Percentiles rank a stretch among this genome's conserved stretches.
Conservation (phyloP, 208 protist species). For the Herpetomonas tarakana region DNA sequence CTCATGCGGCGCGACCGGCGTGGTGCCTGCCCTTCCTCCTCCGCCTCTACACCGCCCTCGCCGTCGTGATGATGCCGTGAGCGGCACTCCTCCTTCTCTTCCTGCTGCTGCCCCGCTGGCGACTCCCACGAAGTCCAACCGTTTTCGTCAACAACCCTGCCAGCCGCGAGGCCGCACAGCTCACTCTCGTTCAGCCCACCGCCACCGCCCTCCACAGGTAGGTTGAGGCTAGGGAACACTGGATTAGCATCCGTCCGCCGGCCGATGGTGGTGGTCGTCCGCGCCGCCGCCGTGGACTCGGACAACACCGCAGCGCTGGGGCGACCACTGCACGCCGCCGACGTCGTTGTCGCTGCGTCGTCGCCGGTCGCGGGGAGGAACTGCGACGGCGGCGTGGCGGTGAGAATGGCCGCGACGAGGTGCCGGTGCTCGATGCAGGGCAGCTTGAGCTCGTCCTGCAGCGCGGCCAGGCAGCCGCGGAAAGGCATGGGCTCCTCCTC, state of each 20-base stretch:
- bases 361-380: too few species aligned
- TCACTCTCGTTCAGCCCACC: not conserved
- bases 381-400: constrained; percentile 9
- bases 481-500: constrained; percentile 44
- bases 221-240: constrained; percentile 38
- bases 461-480: constrained; percentile 18
- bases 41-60: too few species aligned
- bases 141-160: not conserved
- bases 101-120: too few species aligned
- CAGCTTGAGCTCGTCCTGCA: constrained; percentile 36
- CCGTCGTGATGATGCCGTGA: too few species aligned
- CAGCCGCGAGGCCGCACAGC: not conserved
- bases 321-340: too few species aligned
- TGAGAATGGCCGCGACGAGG: constrained; percentile 39
- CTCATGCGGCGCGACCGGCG: too few species aligned
- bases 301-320: too few species aligned
- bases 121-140: not conserved
- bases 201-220: not conserved
- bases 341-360: too few species aligned
- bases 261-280: constrained; percentile 5
- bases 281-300: not conserved
- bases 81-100: too few species aligned
- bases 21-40: too few species aligned
- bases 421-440: constrained; percentile 49
- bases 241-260: constrained; percentile 51